Conservation (phyloP, 202 grass and related monocot genomes). For the Panicum hallii region DNA sequence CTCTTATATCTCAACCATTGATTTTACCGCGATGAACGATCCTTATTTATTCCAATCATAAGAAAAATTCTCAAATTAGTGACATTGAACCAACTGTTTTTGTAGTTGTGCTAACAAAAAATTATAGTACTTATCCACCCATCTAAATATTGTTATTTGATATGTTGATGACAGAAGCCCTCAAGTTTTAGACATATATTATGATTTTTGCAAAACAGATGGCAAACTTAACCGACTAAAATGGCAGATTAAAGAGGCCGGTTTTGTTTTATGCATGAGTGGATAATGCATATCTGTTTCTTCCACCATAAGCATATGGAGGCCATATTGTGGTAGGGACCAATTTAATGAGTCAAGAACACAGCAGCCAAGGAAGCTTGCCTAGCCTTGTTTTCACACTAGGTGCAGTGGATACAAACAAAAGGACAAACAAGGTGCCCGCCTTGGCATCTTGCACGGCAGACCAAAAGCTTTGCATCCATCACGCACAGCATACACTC, state of each 20-base stretch:
- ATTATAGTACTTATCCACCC: background rate
- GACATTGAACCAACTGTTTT: background rate
- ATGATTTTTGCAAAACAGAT: background rate
- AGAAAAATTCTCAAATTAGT: no score
- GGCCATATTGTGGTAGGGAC: constrained; percentile 23
- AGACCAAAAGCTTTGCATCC: constrained; percentile 22
- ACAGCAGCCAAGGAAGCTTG: constrained; percentile 26
- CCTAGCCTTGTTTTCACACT: constrained; percentile 1
- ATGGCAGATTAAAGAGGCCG: background rate
- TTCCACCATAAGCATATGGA: constrained; percentile 8
- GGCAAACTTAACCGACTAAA: background rate
- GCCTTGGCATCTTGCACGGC: constrained; percentile 43
- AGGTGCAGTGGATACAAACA: constrained; percentile 39
- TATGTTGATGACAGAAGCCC: background rate
- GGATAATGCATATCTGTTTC: constrained; percentile 4
- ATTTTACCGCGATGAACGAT: no score
- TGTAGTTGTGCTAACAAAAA: background rate
- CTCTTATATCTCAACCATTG: no score
- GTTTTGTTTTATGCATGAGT: background rate
- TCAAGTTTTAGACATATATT: background rate
- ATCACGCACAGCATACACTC: background rate
- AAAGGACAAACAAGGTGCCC: constrained; percentile 41
- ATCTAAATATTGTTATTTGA: background rate
- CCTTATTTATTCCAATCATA: no score
- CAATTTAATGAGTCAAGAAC: constrained; percentile 16